Conservation (phyloP, 179 eudicot species). For the Spinacia oleracea region DNA sequence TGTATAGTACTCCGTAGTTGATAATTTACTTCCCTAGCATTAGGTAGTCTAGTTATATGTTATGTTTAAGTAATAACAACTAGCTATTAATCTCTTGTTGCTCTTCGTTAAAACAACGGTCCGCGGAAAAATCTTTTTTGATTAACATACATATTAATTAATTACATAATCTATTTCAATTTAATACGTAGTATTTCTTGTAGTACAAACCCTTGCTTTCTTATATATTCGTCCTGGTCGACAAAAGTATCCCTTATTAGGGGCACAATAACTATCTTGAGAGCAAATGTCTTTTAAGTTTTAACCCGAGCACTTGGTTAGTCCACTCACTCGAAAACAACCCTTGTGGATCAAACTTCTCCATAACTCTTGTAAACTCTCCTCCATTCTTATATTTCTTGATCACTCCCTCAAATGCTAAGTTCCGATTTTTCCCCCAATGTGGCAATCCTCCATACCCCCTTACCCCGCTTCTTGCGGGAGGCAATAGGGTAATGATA, state of each 20-base stretch:
- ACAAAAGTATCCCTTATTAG: conserved; percentile 60
- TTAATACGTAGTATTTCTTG: not conserved
- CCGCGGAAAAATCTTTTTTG: no score
- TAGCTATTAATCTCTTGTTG: not conserved
- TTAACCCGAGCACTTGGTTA: conserved; percentile 54
- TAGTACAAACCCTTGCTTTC: conserved; percentile 63
- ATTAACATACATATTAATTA: no score
- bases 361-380: conserved; percentile 46
- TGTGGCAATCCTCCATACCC: conserved; percentile 80
- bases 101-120: not conserved
- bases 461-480: no score
- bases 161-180: no score
- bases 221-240: conserved; percentile 50
- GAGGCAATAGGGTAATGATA: no score
- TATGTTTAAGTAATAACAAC: not conserved
- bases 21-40: not conserved
- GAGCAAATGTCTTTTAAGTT: conserved; percentile 77
- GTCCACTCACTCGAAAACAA: conserved; percentile 75
- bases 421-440: conserved; percentile 79
- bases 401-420: conserved; percentile 53
- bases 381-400: conserved; percentile 43
- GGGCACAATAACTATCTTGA: conserved; percentile 68
- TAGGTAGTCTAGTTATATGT: not conserved
- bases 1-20: no score
- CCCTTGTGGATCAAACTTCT: conserved; percentile 55